Evolutionary conservation across 352 stramenopile species (phyloP).

Genomic region (Globisporangium nunn): DNA sequence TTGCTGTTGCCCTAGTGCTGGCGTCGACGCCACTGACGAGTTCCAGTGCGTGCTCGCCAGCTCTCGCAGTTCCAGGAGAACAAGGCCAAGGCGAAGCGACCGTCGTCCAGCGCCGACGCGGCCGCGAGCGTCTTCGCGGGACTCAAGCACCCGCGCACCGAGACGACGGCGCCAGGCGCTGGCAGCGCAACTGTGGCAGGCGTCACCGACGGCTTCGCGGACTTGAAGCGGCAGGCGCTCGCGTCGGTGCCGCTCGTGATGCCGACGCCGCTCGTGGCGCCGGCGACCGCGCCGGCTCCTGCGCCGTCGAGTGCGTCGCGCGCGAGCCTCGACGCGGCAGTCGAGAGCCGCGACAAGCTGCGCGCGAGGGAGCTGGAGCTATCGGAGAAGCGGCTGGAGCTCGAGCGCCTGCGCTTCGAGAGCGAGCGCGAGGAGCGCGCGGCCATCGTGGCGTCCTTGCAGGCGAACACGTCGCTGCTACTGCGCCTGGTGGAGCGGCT

Average conservation of each 20-base stretch:
- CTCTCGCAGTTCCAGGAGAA: constrained; percentile 12
- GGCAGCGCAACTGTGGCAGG: too few relatives aligned
- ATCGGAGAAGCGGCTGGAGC: constrained; percentile 8
- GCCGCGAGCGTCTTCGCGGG: neutral
- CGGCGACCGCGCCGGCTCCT: too few relatives aligned
- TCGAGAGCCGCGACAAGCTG: neutral
- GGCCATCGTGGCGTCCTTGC: constrained; percentile 7
- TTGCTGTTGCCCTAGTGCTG: too few relatives aligned
- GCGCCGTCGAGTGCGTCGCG: too few relatives aligned
- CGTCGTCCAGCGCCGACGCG: neutral
- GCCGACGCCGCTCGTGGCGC: neutral
- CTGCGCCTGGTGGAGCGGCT: constrained; percentile 10
- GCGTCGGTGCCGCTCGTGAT: neutral
- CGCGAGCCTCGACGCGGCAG: neutral
- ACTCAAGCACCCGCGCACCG: neutral
- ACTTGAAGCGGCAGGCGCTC: neutral
- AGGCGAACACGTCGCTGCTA: constrained; percentile 10
- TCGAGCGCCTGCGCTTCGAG: constrained; percentile 9
- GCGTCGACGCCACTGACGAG: too few relatives aligned
- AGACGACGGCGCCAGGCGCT: neutral
- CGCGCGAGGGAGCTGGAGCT: constrained; percentile 7
- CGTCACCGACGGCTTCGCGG: neutral
- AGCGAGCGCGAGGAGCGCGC: constrained; percentile 10
- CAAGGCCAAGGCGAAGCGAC: constrained; percentile 10
- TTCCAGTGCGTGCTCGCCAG: neutral